Evolutionary conservation across 192 early-diverging fungal species (phyloP).

Genomic region (Coemansia sp.): DNA sequence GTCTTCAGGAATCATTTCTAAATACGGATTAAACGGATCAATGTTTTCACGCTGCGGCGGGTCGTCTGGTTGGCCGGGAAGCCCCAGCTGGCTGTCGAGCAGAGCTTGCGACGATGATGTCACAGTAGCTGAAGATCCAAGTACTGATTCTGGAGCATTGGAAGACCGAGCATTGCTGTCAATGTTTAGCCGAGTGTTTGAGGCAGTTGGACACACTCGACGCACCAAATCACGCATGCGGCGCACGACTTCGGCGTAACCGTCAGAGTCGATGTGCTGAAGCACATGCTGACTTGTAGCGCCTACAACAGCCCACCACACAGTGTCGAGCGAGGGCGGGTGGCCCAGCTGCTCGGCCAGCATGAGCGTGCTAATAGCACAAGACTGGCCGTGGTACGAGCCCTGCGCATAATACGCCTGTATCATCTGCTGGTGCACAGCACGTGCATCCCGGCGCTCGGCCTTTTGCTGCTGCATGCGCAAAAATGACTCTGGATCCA

Average conservation of each 20-base stretch:
- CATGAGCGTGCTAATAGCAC: slow-evolving; percentile 68
- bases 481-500: slow-evolving; percentile 54
- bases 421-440: slow-evolving; percentile 51
- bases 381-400: slow-evolving; percentile 72
- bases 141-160: background rate
- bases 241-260: slow-evolving; percentile 65
- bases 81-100: slow-evolving; percentile 31
- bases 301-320: slow-evolving; percentile 87
- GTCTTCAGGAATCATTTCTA: slow-evolving; percentile 25
- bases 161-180: background rate
- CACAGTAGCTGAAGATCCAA: background rate
- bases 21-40: slow-evolving; percentile 24
- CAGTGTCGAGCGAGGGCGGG: slow-evolving; percentile 62
- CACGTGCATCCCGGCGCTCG: slow-evolving; percentile 34
- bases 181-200: background rate
- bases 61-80: background rate
- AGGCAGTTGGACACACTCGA: slow-evolving; percentile 48
- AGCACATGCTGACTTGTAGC: slow-evolving; percentile 76
- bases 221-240: slow-evolving; percentile 71
- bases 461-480: slow-evolving; percentile 42
- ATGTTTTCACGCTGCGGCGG: background rate
- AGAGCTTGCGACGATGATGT: slow-evolving; percentile 22
- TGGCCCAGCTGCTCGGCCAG: slow-evolving; percentile 74
- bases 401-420: slow-evolving; percentile 84
- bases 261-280: slow-evolving; percentile 67